Conservation (phyloP, 1,284 basidiomycete genomes). For the Fereydounia khargensis region DNA sequence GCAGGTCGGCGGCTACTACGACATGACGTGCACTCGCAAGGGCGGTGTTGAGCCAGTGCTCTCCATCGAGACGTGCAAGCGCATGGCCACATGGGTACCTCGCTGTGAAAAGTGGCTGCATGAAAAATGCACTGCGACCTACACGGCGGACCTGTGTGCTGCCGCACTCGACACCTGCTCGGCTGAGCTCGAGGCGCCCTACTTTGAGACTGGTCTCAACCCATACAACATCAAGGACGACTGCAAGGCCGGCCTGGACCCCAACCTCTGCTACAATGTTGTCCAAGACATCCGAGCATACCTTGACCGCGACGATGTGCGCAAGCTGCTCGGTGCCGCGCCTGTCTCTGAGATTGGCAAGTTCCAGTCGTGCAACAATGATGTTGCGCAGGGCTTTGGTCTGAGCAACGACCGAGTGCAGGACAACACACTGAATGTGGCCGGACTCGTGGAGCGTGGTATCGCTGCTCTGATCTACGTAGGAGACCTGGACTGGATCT, state of each 20-base stretch:
- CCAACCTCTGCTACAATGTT: conserved; percentile 41
- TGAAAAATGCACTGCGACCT: conserved; percentile 24
- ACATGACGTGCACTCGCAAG: conserved; percentile 43
- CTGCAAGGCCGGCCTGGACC: conserved; percentile 32
- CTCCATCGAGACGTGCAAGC: conserved; percentile 37
- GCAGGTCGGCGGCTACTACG: conserved; percentile 39
- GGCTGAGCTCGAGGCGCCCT: conserved; percentile 26
- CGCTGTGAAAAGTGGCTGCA: conserved; percentile 11
- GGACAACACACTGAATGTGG: conserved; percentile 62
- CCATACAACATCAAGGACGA: conserved; percentile 49
- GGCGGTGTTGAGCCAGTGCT: conserved; percentile 30
- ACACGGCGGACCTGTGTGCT: conserved; percentile 17
- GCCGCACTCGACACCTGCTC: conserved; percentile 18
- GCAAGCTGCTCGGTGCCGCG: conserved; percentile 36
- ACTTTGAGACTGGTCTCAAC: conserved; percentile 37
- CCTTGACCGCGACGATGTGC: conserved; percentile 44
- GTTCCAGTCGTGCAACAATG: conserved; percentile 32
- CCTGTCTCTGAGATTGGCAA: conserved; percentile 31
- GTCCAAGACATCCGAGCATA: conserved; percentile 42
- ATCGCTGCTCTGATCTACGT: conserved; percentile 72
- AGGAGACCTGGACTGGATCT: conserved; percentile 60
- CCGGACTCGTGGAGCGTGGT: conserved; percentile 71
- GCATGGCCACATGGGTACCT: conserved; percentile 21
- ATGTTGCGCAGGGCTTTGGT: conserved; percentile 22
- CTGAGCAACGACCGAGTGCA: conserved; percentile 14